These are phyloP conservation scores for Diaporthe ilicicola DNA, from an alignment of 2,329 filamentous ascomycete species.

Conservation along the genomic window DNA sequence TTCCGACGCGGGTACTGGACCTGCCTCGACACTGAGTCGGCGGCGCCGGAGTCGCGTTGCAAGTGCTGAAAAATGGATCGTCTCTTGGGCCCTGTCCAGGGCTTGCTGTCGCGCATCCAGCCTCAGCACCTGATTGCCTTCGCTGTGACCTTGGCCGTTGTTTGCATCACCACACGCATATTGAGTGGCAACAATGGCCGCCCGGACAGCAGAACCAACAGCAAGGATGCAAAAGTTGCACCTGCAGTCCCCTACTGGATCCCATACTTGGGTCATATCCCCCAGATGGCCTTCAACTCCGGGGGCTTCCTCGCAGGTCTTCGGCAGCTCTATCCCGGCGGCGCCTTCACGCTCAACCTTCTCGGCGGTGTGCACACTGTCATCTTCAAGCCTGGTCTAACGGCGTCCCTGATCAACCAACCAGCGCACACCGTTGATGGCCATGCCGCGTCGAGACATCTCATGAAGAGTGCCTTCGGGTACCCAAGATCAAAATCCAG, in stretches of 20 bases:
- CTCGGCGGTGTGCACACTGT: constrained; percentile 46
- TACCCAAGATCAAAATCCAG: constrained; percentile 37
- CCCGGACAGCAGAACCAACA: not conserved
- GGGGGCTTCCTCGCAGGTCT: constrained; percentile 43
- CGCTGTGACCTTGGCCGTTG: constrained; percentile 21
- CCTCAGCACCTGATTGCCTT: constrained; percentile 12
- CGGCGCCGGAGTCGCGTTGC: not conserved
- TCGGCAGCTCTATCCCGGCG: constrained; percentile 43
- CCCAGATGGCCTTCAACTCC: constrained; percentile 42
- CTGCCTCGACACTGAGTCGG: not conserved
- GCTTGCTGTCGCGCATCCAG: constrained; percentile 16
- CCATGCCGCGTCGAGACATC: constrained; percentile 37
- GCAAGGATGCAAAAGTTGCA: not conserved
- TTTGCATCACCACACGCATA: constrained; percentile 31
- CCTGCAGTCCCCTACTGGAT: constrained; percentile 44
- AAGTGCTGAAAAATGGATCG: constrained; percentile 5
- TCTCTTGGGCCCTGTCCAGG: not conserved
- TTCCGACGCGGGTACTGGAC: not conserved
- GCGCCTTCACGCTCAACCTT: constrained; percentile 47
- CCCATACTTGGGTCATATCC: constrained; percentile 47
- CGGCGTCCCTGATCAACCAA: constrained; percentile 41
- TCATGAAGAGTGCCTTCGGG: constrained; percentile 46
- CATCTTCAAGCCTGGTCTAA: constrained; percentile 44
- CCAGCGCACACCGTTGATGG: constrained; percentile 40
- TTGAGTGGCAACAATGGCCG: constrained; percentile 20